Conservation (phyloP, 148 eudicot species). For the Nepenthes mirabilis region DNA sequence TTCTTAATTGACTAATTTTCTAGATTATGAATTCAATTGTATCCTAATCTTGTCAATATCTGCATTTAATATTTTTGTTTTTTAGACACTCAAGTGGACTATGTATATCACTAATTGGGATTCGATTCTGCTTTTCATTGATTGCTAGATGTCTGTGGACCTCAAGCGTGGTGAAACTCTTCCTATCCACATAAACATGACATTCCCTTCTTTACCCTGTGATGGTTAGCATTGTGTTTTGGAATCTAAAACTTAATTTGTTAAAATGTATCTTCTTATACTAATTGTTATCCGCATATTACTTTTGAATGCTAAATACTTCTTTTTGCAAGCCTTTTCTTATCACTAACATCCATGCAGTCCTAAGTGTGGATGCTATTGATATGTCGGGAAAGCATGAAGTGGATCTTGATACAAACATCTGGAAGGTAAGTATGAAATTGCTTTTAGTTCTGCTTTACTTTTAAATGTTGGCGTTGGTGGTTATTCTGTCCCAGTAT, state of each 20-base stretch:
- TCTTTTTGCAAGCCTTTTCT: constrained; percentile 1
- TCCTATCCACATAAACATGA: constrained; percentile 94
- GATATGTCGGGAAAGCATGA: constrained; percentile 99
- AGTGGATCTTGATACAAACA: constrained; percentile 95
- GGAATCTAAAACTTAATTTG: background rate
- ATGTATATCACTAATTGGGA: background rate
- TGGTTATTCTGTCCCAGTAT: background rate
- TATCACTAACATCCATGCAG: constrained; percentile 28
- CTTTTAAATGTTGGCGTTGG: background rate
- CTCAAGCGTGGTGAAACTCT: constrained; percentile 97
- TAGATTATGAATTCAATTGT: background rate
- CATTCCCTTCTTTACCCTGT: constrained; percentile 94
- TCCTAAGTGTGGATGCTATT: constrained; percentile 92
- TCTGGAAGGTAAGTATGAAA: constrained; percentile 77
- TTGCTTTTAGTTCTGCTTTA: constrained; percentile 1
- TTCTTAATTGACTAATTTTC: background rate
- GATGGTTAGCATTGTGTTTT: constrained; percentile 49
- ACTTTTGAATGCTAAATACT: background rate
- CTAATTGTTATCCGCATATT: background rate
- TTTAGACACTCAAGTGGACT: background rate
- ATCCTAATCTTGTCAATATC: background rate
- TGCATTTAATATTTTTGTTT: background rate
- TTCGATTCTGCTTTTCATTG: constrained; percentile 7
- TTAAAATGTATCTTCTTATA: background rate
- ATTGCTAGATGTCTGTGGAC: constrained; percentile 86